A percentile compares a stretch with the other conserved stretches of the same genome.
phyloP scores from a whole-genome alignment of 169 alveolate species.

The Eimeria sp. region DNA sequence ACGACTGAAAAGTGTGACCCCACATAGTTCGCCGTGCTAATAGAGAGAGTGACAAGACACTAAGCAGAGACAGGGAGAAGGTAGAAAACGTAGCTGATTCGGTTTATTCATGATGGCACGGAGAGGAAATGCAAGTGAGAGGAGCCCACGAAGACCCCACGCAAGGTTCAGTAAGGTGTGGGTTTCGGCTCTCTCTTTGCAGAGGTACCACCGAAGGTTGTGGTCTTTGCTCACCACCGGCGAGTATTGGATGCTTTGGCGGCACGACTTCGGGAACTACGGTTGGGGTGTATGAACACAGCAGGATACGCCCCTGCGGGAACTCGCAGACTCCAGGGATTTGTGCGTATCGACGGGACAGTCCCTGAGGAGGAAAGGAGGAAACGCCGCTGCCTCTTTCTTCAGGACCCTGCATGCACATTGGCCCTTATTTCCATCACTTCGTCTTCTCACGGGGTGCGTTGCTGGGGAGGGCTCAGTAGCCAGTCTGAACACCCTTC shows the following conservation, averaged over 20 bases:
- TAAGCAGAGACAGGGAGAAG: neutral
- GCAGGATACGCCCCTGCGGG: neutral
- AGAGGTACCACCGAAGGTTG: constrained; percentile 48
- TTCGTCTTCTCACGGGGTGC: constrained; percentile 77
- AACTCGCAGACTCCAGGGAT: neutral
- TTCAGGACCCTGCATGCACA: constrained; percentile 27
- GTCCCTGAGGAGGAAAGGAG: constrained; percentile 74
- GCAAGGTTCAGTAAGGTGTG: too few relatives aligned
- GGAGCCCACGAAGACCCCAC: neutral
- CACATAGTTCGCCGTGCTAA: neutral
- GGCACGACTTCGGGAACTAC: constrained; percentile 47
- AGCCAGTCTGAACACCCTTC: neutral
- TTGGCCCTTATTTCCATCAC: constrained; percentile 77
- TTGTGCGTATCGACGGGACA: constrained; percentile 78
- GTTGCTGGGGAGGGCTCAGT: neutral
- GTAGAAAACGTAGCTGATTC: neutral
- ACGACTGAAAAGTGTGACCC: neutral
- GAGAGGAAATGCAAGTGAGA: neutral
- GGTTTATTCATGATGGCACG: neutral
- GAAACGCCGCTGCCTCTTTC: constrained; percentile 42
- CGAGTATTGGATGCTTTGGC: constrained; percentile 71
- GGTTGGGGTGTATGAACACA: constrained; percentile 32
- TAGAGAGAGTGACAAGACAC: too few relatives aligned
- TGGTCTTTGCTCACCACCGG: constrained; percentile 79
- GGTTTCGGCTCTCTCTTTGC: neutral